phyloP scores from a whole-genome alignment of 495 filamentous ascomycete species.

The Daldinia caldariorum region DNA sequence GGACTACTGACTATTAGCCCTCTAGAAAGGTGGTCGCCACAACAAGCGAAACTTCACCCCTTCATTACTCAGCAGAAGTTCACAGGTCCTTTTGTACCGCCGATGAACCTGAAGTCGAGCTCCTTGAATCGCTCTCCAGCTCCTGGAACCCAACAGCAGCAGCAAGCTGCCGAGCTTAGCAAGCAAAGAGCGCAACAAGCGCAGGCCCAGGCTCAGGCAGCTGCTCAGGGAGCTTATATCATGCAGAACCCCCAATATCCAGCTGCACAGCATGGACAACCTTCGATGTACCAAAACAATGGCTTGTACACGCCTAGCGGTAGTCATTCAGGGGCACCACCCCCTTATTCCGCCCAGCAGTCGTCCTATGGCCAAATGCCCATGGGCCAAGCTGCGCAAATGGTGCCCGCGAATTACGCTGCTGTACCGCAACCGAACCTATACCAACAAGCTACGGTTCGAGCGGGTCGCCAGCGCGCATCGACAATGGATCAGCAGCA shows the following conservation, averaged over 20 bases:
- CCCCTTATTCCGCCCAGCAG: constrained; percentile 81
- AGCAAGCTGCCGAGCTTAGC: constrained; percentile 89
- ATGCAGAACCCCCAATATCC: constrained; percentile 58
- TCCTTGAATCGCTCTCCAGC: constrained; percentile 86
- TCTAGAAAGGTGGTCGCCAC: constrained; percentile 95
- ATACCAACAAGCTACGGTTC: constrained; percentile 85
- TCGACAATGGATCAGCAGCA: constrained; percentile 95
- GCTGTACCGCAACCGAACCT: constrained; percentile 68
- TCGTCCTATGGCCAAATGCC: constrained; percentile 80
- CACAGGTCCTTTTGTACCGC: constrained; percentile 94
- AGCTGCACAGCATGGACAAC: constrained; percentile 54
- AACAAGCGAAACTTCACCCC: constrained; percentile 96
- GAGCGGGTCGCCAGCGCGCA: constrained; percentile 86
- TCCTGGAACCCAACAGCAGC: constrained; percentile 96
- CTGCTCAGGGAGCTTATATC: constrained; percentile 62
- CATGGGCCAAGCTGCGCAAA: constrained; percentile 72
- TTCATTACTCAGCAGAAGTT: constrained; percentile 99
- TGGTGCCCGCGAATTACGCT: constrained; percentile 74
- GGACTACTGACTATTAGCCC: constrained; percentile 95
- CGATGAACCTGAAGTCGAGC: constrained; percentile 91
- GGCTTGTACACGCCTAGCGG: constrained; percentile 79
- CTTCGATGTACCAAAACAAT: constrained; percentile 78
- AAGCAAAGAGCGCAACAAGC: constrained; percentile 84
- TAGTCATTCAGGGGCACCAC: constrained; percentile 73
- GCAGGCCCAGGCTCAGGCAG: constrained; percentile 67